These are phyloP conservation scores for Gnomoniopsis sp. DNA, from an alignment of 2,329 filamentous ascomycete genomes.

Conservation along the genomic window DNA sequence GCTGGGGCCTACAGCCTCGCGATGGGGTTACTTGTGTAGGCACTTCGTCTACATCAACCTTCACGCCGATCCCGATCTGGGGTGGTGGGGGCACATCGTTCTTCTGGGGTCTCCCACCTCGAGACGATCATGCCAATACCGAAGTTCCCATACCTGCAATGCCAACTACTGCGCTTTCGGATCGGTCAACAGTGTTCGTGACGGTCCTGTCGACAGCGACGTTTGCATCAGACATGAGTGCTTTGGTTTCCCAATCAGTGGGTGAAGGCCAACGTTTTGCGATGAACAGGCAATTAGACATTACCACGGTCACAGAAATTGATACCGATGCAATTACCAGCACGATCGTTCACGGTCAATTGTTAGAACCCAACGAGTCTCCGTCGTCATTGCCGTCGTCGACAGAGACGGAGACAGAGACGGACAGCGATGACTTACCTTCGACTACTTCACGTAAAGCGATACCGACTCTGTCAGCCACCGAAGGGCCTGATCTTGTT, in stretches of 20 bases:
- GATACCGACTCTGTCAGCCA: background rate
- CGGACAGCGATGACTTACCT: too few species aligned
- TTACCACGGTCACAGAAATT: background rate
- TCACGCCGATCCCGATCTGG: background rate
- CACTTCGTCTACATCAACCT: too few species aligned
- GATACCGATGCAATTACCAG: background rate
- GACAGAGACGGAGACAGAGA: background rate
- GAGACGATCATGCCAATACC: background rate
- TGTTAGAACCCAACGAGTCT: background rate
- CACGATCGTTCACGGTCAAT: background rate
- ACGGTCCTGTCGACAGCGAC: background rate
- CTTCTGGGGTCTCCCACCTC: background rate
- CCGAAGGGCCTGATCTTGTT: background rate
- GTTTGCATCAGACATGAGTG: background rate
- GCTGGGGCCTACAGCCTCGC: too few species aligned
- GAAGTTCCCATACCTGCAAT: too few species aligned
- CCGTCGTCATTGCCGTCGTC: background rate
- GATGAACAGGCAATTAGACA: too few species aligned
- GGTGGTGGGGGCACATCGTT: background rate
- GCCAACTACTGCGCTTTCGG: too few species aligned
- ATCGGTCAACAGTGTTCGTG: too few species aligned
- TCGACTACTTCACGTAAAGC: background rate
- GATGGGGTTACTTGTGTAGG: too few species aligned
- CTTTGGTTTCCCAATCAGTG: too few species aligned
- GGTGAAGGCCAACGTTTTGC: too few species aligned